Base-by-base conservation (phyloP, 2,329 filamentous ascomycete genomes). In the Epicoccum sorghinum region DNA sequence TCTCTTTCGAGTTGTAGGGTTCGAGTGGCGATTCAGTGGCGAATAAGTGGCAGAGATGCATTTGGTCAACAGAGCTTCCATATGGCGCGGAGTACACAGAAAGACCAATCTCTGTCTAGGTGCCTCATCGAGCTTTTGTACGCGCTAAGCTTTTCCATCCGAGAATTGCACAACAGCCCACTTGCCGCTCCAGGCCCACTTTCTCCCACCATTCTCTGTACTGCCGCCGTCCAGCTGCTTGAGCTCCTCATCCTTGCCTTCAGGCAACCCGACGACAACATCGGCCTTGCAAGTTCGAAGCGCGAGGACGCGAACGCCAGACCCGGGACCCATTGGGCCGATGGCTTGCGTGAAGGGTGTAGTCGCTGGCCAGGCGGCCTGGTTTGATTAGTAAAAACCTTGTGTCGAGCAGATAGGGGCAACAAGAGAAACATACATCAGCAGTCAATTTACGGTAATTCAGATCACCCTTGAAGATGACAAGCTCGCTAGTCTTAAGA, bases 251-350 rank as follows among this genome's bases (percentile, higher is more conserved):
- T 99, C 95, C 71, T 89, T 85, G 6, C 93, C 93, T 7, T 86
- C 75, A 12, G 87, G 82, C n/a, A 99, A 80, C 0, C 92, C 93
- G 24, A 97, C 95, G 0, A 98, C 91, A 7, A 96, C 91, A 71
- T 99, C 95, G 0, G 93, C 93, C 78, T 99, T 99, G 81, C 93
- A 97, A 0, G 95, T 99, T 52, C 95, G 85, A 58, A 99, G 82
- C 0, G 95, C 90, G 25, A 99, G 81, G 3, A 93, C 83, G 56
- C 96, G 92, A 52, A 98, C 76, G 1, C 91, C 92, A 0, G 91
- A 96, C 0, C 84, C 85, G 0, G 86, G 86, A 0, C 93, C 93
- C 46, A 99, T 79, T 0, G 92, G 91, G 0, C 95, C 95, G 55
- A 99, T 87, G 0, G 95, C 93, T 58, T 89, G 83, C 2, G 82